Percentiles rank a stretch among this genome's conserved stretches.
These are phyloP conservation scores for Passiflora organensis DNA, from an alignment of 345 rosid genomes.

Conservation along the genomic window DNA sequence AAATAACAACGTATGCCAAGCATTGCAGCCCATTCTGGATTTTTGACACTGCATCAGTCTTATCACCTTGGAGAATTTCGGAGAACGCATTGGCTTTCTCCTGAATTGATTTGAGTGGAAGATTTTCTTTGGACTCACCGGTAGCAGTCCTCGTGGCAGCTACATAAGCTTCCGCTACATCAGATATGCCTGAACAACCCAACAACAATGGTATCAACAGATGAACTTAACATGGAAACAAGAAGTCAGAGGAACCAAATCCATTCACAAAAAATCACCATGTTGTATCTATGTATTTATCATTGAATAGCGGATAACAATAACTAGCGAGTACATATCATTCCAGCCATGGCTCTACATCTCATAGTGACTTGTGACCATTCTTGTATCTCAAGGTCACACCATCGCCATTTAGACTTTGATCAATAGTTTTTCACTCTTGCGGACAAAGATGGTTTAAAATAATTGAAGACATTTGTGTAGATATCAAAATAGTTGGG, in stretches of 20 bases:
- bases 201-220: not conserved
- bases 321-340: no score
- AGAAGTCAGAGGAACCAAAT: not conserved
- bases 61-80: conserved; percentile 50
- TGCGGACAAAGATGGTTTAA: no score
- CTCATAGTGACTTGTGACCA: no score
- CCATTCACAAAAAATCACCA: no score
- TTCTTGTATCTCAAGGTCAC: no score
- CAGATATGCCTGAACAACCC: conserved; percentile 68
- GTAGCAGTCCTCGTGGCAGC: conserved; percentile 58
- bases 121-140: conserved; percentile 43
- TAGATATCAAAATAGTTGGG: no score
- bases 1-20: conserved; percentile 59
- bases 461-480: no score
- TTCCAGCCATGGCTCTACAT: no score
- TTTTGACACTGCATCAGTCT: conserved; percentile 52
- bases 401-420: no score
- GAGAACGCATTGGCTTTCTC: conserved; percentile 63
- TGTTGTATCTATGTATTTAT: no score
- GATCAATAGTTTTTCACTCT: no score
- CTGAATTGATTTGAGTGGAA: conserved; percentile 42
- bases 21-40: conserved; percentile 77
- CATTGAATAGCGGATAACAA: no score
- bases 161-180: conserved; percentile 73
- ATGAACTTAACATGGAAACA: not conserved